These are phyloP conservation scores for Lentinula sp. DNA, from an alignment of 768 basidiomycete genomes.

Conservation along the genomic window DNA sequence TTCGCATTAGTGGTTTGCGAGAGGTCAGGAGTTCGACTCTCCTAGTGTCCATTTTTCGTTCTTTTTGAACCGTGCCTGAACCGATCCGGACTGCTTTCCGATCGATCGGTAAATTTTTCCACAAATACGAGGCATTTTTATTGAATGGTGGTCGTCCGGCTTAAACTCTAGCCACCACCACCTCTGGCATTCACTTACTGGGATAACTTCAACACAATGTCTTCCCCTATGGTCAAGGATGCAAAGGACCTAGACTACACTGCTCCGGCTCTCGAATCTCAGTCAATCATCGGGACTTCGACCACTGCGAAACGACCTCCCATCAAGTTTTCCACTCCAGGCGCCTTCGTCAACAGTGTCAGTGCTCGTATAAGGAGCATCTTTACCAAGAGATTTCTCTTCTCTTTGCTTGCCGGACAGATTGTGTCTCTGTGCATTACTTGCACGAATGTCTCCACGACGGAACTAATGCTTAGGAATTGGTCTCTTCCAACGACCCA, in stretches of 20 bases:
- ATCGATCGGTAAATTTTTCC: neutral
- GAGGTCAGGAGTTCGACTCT: constrained; percentile 6
- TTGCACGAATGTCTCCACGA: constrained; percentile 83
- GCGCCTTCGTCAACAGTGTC: constrained; percentile 47
- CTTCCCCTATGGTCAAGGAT: neutral
- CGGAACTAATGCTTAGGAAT: constrained; percentile 61
- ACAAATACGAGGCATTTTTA: too few species aligned
- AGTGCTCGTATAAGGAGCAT: constrained; percentile 62
- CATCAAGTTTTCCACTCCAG: constrained; percentile 58
- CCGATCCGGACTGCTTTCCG: neutral
- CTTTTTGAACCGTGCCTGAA: neutral
- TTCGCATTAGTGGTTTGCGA: neutral
- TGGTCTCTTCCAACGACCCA: constrained; percentile 80
- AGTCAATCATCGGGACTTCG: neutral
- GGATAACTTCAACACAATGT: neutral
- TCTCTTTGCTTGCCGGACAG: constrained; percentile 73
- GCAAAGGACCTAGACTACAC: neutral
- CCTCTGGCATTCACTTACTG: neutral
- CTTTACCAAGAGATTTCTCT: constrained; percentile 71
- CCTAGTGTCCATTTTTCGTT: constrained; percentile 1
- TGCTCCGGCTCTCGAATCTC: constrained; percentile 3
- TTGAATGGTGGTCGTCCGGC: neutral
- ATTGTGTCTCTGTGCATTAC: constrained; percentile 84
- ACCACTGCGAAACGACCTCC: constrained; percentile 31
- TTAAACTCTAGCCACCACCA: neutral